Conservation (phyloP, 2,329 filamentous ascomycete genomes). For the Trichoderma endophyticum region DNA sequence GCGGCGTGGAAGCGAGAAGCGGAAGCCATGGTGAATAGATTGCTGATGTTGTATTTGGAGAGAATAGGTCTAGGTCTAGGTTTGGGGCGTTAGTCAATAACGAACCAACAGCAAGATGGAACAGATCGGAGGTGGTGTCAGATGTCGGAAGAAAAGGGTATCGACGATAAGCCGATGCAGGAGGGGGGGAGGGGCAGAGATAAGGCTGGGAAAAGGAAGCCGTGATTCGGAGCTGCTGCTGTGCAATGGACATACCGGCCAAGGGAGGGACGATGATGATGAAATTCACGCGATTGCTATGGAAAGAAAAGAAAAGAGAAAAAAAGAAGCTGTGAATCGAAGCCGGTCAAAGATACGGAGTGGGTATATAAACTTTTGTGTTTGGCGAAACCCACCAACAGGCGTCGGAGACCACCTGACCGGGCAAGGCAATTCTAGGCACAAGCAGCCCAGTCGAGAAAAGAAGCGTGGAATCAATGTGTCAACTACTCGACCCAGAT, state of each 20-base stretch:
- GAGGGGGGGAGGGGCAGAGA: slow-evolving; percentile 11
- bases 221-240: neutral
- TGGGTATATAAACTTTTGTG: neutral
- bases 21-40: slow-evolving; percentile 47
- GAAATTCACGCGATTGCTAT: neutral
- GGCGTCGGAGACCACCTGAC: neutral
- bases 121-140: neutral
- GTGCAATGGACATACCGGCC: neutral
- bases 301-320: neutral
- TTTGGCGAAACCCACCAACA: neutral
- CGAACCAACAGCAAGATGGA: neutral
- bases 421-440: slow-evolving; percentile 5
- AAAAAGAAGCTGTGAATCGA: neutral
- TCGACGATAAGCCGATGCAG: slow-evolving; percentile 1
- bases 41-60: neutral
- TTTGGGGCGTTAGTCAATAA: neutral
- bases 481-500: slow-evolving; percentile 7
- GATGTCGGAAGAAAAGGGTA: neutral
- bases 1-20: slow-evolving; percentile 66
- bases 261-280: neutral
- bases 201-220: neutral
- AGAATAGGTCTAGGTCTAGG: neutral
- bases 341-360: neutral
- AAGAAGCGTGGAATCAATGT: slow-evolving; percentile 7
- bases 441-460: neutral